Evolutionary conservation across 225 moss, liverwort and hornwort genomes (phyloP).

Genomic region (Straminergon stramineum): DNA sequence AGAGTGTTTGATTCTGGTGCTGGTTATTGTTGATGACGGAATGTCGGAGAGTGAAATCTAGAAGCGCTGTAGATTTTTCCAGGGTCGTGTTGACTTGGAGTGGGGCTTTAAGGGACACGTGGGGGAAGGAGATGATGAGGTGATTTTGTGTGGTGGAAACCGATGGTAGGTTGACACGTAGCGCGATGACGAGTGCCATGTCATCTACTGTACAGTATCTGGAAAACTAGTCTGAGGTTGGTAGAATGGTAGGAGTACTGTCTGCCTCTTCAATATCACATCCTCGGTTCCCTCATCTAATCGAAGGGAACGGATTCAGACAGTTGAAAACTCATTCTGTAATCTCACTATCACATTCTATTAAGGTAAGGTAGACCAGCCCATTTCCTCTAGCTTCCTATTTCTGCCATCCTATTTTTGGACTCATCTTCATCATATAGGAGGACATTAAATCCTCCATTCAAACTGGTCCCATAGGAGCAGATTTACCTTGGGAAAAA

Average conservation of each 20-base stretch:
- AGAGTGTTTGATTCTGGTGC: background rate
- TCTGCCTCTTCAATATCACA: background rate
- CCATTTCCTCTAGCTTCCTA: no score
- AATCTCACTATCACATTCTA: background rate
- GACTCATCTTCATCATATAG: no score
- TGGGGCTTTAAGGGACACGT: background rate
- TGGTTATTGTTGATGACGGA: background rate
- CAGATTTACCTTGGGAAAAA: no score
- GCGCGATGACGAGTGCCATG: background rate
- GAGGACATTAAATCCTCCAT: no score
- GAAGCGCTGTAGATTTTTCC: accelerated
- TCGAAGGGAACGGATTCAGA: background rate
- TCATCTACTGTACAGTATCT: background rate
- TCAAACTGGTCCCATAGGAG: no score
- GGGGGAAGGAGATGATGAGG: background rate
- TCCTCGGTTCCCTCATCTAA: background rate
- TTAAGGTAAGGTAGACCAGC: no score
- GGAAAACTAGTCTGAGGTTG: background rate
- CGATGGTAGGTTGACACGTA: background rate
- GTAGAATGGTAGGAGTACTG: background rate
- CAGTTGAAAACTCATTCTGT: background rate
- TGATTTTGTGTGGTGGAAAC: background rate
- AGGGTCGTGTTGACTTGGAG: background rate
- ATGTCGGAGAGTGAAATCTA: background rate
- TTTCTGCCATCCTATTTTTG: no score